Evolutionary conservation across 345 rosid genomes (phyloP).

Genomic region (Excoecaria agallocha): DNA sequence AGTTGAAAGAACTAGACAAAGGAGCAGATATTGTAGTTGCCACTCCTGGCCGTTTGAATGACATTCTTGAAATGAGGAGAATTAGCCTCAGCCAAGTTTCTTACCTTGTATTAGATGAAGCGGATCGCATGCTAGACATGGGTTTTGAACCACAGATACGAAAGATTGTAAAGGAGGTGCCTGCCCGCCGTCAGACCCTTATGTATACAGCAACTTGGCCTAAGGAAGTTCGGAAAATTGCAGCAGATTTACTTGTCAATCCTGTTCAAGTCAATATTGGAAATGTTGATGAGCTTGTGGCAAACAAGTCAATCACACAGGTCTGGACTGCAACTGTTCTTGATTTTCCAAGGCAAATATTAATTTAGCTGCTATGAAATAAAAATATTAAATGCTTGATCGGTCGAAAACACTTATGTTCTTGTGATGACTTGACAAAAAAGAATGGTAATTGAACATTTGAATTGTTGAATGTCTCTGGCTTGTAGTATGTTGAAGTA

Average conservation of each 20-base stretch:
- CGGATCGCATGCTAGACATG: slow-evolving; percentile 99
- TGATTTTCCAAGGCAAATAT: not conserved
- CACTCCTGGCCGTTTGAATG: slow-evolving; percentile 97
- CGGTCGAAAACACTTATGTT: not conserved
- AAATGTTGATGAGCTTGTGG: slow-evolving; percentile 94
- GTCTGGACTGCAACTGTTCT: slow-evolving; percentile 31
- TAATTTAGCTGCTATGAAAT: not conserved
- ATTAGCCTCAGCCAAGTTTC: slow-evolving; percentile 82
- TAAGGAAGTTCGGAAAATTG: slow-evolving; percentile 92
- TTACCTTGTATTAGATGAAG: slow-evolving; percentile 95
- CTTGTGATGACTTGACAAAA: not conserved
- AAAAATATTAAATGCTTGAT: not conserved
- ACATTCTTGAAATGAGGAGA: slow-evolving; percentile 94
- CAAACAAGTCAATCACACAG: slow-evolving; percentile 98
- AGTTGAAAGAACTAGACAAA: slow-evolving; percentile 82
- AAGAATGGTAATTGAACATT: not conserved
- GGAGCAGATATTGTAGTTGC: slow-evolving; percentile 97
- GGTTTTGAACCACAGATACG: slow-evolving; percentile 98
- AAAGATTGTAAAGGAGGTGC: slow-evolving; percentile 92
- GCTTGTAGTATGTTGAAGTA: slow-evolving; percentile 68
- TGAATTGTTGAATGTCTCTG: not conserved
- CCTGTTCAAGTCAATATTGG: slow-evolving; percentile 98
- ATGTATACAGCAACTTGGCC: slow-evolving; percentile 99
- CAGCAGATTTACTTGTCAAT: slow-evolving; percentile 85
- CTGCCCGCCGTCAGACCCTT: slow-evolving; percentile 89